phyloP scores from a whole-genome alignment of 2,329 filamentous ascomycete species.

The Beauveria sp. region DNA sequence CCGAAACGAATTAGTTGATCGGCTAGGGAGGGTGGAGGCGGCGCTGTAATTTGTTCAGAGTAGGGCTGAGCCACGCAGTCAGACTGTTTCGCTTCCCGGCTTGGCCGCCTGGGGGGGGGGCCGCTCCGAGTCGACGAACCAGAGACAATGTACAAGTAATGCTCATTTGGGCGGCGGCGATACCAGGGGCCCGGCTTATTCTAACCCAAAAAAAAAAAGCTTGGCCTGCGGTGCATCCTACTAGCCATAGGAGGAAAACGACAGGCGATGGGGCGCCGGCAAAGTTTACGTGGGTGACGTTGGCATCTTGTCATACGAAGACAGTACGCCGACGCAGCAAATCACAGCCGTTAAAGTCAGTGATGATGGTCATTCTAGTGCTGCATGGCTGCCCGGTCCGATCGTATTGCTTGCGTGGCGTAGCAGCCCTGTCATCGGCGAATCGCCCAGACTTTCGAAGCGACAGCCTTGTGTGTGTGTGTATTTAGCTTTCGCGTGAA shows the following conservation, averaged over 20 bases:
- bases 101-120: neutral
- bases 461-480: neutral
- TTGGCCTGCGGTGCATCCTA: neutral
- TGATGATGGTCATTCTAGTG: neutral
- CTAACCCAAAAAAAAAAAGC: neutral
- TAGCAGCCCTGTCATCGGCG: constrained; percentile 4
- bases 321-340: neutral
- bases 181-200: neutral
- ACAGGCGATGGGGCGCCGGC: neutral
- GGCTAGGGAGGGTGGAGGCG: neutral
- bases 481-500: too few relatives aligned
- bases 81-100: neutral
- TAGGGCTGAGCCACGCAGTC: constrained; percentile 9
- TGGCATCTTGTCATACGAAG: neutral
- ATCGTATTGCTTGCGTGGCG: constrained; percentile 9
- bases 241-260: constrained; percentile 5
- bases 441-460: neutral
- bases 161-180: neutral
- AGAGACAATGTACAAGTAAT: neutral
- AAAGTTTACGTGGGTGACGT: constrained; percentile 3
- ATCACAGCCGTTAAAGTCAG: neutral
- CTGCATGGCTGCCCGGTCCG: neutral
- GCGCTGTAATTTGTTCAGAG: neutral
- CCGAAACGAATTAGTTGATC: constrained; percentile 1
- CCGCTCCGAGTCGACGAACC: neutral